Evolutionary conservation across 106 monocot species (phyloP), one percentile per base, ranked within the genome.

Genomic region (Allium fistulosum): DNA sequence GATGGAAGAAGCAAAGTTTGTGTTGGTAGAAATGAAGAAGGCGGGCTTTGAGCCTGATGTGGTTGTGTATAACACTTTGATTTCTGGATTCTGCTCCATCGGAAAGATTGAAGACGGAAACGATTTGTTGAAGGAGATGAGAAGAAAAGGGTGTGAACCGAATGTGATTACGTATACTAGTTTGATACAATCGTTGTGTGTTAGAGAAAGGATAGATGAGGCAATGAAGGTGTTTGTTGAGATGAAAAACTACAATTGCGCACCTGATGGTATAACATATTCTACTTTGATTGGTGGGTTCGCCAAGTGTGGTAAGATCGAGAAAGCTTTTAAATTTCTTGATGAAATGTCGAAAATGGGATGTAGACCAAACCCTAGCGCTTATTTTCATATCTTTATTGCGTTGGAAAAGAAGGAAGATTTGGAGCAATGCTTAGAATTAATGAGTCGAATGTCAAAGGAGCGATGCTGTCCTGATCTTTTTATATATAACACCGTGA

Each of bases 181-280:
- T 4, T 51, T 94, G 74, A 90, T 94, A 45, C 93, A 90, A 71
- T 81, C 82, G 4, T 71, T 99, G 11, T 90, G 93, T 56, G 46
- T 65, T 1, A 74, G 67, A 51, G 87, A 80, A 51, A 59, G 82
- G 53, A 70, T 85, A 79, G 90, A 99, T 47, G 89, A 93, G 59
- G 99, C 90, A 9, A 78, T 89, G 77, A 26, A 77, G 60, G 61
- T 93, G 77, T 85, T 99, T 72, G 93, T 78, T 10, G 93, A 99
- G 69, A 99, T 99, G 99, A 68, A 63, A 27, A 72, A 74, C 17
- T 46, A 75, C 26, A 72, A 68, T 11, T 83, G 84, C 68, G 47
- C 47, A 13, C 68, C 93, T 0, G 99, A 99, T 77, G 72, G 61
- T 0, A 64, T 99, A 10, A 78, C 87, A 0, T 99, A 85, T 50